A percentile compares a stretch with the other conserved stretches of the same genome.
phyloP scores from a whole-genome alignment of 2,329 filamentous ascomycete genomes.

The Epichloe gansuensis region DNA sequence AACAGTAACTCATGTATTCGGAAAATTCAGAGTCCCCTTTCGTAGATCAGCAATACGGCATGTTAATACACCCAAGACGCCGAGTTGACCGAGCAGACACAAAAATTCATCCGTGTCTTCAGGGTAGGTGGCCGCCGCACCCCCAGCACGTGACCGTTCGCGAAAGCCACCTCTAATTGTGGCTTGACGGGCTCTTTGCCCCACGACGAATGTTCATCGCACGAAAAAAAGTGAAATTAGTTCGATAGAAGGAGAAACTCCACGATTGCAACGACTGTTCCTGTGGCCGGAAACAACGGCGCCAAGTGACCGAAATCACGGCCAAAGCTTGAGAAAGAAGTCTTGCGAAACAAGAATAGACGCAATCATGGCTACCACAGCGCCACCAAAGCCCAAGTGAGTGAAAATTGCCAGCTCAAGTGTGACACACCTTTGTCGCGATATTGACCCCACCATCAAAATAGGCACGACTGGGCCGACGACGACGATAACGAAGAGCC shows the following conservation, averaged over 20 bases:
- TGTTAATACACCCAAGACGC: no score
- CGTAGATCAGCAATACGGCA: background rate
- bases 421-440: background rate
- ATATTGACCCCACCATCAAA: slow-evolving; percentile 26
- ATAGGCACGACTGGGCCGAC: slow-evolving; percentile 80
- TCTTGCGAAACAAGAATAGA: slow-evolving; percentile 2
- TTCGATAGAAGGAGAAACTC: slow-evolving; percentile 22
- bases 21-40: no score
- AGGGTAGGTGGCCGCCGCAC: background rate
- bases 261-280: slow-evolving; percentile 20
- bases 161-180: slow-evolving; percentile 10
- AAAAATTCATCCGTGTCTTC: background rate
- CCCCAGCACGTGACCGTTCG: slow-evolving; percentile 15
- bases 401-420: slow-evolving; percentile 9
- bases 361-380: slow-evolving; percentile 26
- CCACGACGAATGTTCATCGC: slow-evolving; percentile 23
- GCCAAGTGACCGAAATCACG: background rate
- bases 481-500: slow-evolving; percentile 78
- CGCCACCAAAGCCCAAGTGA: slow-evolving; percentile 28
- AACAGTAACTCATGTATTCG: no score
- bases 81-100: background rate
- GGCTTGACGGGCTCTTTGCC: slow-evolving; percentile 15
- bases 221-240: slow-evolving; percentile 31
- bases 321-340: background rate
- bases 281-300: slow-evolving; percentile 13